Evolutionary conservation across 1,284 basidiomycete genomes (phyloP), one percentile per base, ranked within the genome.

Genomic region (Coriolopsis trogii): DNA sequence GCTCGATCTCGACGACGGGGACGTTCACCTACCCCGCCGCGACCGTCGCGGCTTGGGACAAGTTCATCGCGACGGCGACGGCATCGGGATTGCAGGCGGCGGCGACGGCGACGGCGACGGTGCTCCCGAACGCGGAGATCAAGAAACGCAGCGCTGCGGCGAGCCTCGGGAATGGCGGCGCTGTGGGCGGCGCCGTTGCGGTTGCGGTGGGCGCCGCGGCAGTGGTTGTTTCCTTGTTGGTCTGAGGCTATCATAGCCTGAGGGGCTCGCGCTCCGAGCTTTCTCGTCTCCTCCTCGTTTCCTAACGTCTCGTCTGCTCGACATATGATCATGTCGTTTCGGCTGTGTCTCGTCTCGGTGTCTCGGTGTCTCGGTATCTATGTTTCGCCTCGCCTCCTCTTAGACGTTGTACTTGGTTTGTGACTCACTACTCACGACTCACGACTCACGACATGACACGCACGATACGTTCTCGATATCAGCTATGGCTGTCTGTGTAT

Each of bases 21-120:
- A 62, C 65, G 46, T 53, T 46, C 46, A 39, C 39, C 26, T 65
- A 58, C 50, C 61, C 63, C 8, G 36, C 80, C 6, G 72, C 72
- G 41, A 75, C 77, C 18, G 76, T 80, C 34, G 74, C 74, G 9
- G 80, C 82, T 2, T 88, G 85, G 85, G 65, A 75, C 34, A 63
- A 50, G 41, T 71, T 64, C 60, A 62, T 70, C 48, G 61, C 62
- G 44, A 64, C 63, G 18, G 59, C 60, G 24, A 62, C 59, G 3
- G 55, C 59, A 30, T 56, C 55, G n/a, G 31, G 46, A 9, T 29
- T 53, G 6, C 30, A 48, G 12, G n/a, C 34, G 26, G 29, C 36
- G 31, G 25, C 20, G 25, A 25, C n/a, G n/a, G n/a, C 60, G 24
- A 62, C 59, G 3, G 55, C 59, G 34, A 58, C 55, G n/a, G 31